Conservation (phyloP, 192 early-diverging fungal species). For the Podila clonocystis region DNA sequence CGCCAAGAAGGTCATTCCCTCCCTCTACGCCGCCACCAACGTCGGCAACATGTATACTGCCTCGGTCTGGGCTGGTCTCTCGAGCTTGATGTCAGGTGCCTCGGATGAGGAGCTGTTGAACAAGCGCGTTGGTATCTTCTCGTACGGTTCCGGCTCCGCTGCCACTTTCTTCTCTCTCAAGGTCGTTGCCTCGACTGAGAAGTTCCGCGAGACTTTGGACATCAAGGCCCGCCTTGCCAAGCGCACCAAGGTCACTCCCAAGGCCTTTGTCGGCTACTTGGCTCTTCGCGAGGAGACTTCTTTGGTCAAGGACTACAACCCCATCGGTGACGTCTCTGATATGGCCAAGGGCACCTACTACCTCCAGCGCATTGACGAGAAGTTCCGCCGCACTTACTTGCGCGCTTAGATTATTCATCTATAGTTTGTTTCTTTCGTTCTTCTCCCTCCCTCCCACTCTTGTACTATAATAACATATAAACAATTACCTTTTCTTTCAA, state of each 20-base stretch:
- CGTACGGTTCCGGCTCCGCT: slow-evolving; percentile 97
- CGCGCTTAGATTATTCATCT: slow-evolving; percentile 52
- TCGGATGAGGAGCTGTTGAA: slow-evolving; percentile 74
- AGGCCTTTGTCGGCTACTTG: slow-evolving; percentile 84
- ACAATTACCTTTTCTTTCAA: no score
- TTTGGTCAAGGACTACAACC: slow-evolving; percentile 82
- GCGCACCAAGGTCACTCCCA: slow-evolving; percentile 81
- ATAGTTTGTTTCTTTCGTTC: neutral
- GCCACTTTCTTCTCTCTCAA: slow-evolving; percentile 94
- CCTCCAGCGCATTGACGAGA: slow-evolving; percentile 88
- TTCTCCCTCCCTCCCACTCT: neutral
- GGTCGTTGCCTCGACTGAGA: slow-evolving; percentile 70
- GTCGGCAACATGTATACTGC: slow-evolving; percentile 95
- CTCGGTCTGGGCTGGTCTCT: slow-evolving; percentile 73
- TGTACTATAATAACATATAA: neutral
- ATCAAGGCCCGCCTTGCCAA: slow-evolving; percentile 75
- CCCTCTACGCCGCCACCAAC: slow-evolving; percentile 84
- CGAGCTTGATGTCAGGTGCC: slow-evolving; percentile 80
- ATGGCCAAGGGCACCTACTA: slow-evolving; percentile 86
- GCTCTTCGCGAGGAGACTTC: slow-evolving; percentile 88
- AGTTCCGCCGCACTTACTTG: slow-evolving; percentile 90
- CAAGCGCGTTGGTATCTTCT: slow-evolving; percentile 92
- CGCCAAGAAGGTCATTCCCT: slow-evolving; percentile 79
- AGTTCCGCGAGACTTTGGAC: slow-evolving; percentile 71
- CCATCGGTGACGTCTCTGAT: slow-evolving; percentile 71